Percentiles rank a stretch among this genome's conserved stretches.
Evolutionary conservation across 2,329 filamentous ascomycete species (phyloP).

Genomic region (Epichloe hybrida): DNA sequence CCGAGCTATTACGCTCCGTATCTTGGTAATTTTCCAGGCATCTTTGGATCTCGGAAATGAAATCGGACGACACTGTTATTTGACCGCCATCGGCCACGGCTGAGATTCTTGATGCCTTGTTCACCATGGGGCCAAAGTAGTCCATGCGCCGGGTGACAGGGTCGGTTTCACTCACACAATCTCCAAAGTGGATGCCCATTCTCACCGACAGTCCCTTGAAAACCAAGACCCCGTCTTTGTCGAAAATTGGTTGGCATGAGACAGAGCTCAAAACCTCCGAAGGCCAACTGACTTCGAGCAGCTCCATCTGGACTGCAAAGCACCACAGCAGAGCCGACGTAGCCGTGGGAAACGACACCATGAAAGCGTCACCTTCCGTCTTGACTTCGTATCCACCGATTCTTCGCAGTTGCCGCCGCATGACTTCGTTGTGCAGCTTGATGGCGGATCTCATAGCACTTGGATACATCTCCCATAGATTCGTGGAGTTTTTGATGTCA

Average conservation of each 20-base stretch:
- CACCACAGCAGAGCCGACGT: slow-evolving; percentile 92
- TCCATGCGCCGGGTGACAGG: slow-evolving; percentile 97
- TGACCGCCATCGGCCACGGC: slow-evolving; percentile 92
- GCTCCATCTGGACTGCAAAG: slow-evolving; percentile 79
- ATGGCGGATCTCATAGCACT: slow-evolving; percentile 94
- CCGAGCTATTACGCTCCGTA: slow-evolving; percentile 55
- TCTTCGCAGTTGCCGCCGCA: slow-evolving; percentile 82
- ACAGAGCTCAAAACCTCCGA: slow-evolving; percentile 80
- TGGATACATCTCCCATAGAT: slow-evolving; percentile 89
- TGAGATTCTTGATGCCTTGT: slow-evolving; percentile 87
- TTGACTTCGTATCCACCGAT: slow-evolving; percentile 98
- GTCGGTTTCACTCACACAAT: slow-evolving; percentile 87
- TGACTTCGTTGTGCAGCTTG: slow-evolving; percentile 92
- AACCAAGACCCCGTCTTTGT: slow-evolving; percentile 77
- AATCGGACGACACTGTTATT: slow-evolving; percentile 92
- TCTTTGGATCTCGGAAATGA: slow-evolving; percentile 88
- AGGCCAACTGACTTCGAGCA: slow-evolving; percentile 86
- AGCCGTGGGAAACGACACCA: slow-evolving; percentile 95
- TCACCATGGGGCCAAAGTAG: slow-evolving; percentile 99
- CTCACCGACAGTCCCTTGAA: slow-evolving; percentile 90
- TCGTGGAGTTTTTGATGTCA: slow-evolving; percentile 96
- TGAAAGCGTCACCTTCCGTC: slow-evolving; percentile 98
- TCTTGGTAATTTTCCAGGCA: slow-evolving; percentile 85
- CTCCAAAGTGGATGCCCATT: slow-evolving; percentile 95
- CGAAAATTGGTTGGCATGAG: slow-evolving; percentile 68